Evolutionary conservation across 1,284 basidiomycete species (phyloP).

Genomic region (Trametes polyzona): DNA sequence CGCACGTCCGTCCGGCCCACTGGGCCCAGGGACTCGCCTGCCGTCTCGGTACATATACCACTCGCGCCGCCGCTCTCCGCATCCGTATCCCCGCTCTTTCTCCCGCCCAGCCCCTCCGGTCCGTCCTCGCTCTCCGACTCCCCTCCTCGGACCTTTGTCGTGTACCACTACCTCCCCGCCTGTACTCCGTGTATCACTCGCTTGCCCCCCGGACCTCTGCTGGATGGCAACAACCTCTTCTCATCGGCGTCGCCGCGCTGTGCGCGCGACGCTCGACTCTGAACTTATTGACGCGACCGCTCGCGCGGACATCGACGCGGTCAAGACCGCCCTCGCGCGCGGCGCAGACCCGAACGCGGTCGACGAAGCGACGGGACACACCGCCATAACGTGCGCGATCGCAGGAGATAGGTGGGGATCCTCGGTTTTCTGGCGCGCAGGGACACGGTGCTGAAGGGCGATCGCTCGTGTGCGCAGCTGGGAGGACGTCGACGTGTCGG

Average conservation of each 20-base stretch:
- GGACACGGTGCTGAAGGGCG: slow-evolving; percentile 11
- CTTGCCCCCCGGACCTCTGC: not conserved
- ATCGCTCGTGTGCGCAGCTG: slow-evolving; percentile 46
- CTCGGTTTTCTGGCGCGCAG: slow-evolving; percentile 3
- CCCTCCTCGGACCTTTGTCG: not conserved
- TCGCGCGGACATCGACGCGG: slow-evolving; percentile 55
- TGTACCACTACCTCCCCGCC: not conserved
- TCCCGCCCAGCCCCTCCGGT: slow-evolving; percentile 13
- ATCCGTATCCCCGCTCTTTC: slow-evolving; percentile 22
- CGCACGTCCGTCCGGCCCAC: slow-evolving; percentile 13
- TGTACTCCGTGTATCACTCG: slow-evolving; percentile 1
- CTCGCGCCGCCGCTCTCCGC: not conserved
- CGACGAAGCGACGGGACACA: slow-evolving; percentile 57
- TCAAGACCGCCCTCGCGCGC: slow-evolving; percentile 53
- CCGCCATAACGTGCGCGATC: slow-evolving; percentile 65
- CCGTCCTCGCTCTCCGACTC: slow-evolving; percentile 8
- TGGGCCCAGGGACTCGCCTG: not conserved
- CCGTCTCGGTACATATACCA: slow-evolving; percentile 20
- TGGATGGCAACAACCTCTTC: slow-evolving; percentile 22
- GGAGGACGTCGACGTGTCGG: slow-evolving; percentile 65
- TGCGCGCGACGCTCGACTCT: slow-evolving; percentile 21
- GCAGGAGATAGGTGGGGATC: slow-evolving; percentile 69
- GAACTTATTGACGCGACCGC: slow-evolving; percentile 59
- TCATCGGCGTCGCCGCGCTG: slow-evolving; percentile 16
- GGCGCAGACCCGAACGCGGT: slow-evolving; percentile 71